phyloP scores from a whole-genome alignment of 2,329 filamentous ascomycete species.

The Aspergillus sp. region DNA sequence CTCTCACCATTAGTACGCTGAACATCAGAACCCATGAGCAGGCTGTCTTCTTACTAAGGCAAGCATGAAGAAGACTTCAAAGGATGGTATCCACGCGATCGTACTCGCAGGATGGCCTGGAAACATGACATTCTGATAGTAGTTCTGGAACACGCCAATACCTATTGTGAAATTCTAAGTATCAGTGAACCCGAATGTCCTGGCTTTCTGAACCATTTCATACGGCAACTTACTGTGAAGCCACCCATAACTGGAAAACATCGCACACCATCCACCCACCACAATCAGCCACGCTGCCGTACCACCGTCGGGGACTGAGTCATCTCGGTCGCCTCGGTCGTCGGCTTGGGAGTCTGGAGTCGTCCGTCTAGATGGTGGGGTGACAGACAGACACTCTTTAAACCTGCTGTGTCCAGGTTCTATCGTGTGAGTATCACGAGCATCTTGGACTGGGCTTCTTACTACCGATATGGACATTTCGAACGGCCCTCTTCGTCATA shows the following conservation, averaged over 20 bases:
- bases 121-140: constrained; percentile 12
- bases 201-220: too few relatives aligned
- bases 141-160: constrained; percentile 16
- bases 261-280: constrained; percentile 2
- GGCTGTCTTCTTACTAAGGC: neutral
- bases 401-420: too few relatives aligned
- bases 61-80: constrained; percentile 19
- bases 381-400: too few relatives aligned
- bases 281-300: neutral
- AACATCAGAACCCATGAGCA: too few relatives aligned
- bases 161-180: neutral
- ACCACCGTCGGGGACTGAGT: neutral
- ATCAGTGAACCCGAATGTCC: too few relatives aligned
- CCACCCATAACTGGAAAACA: constrained; percentile 5
- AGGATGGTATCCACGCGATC: constrained; percentile 17
- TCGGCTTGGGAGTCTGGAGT: too few relatives aligned
- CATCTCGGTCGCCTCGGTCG: too few relatives aligned
- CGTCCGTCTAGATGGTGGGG: too few relatives aligned
- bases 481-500: too few relatives aligned
- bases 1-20: neutral
- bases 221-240: neutral
- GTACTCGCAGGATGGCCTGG: constrained; percentile 12
- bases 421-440: too few relatives aligned
- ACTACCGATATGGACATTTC: too few relatives aligned
- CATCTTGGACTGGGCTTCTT: too few relatives aligned